These are phyloP conservation scores for Alternaria gansuensis DNA, from an alignment of 2,329 filamentous ascomycete species.

Conservation along the genomic window DNA sequence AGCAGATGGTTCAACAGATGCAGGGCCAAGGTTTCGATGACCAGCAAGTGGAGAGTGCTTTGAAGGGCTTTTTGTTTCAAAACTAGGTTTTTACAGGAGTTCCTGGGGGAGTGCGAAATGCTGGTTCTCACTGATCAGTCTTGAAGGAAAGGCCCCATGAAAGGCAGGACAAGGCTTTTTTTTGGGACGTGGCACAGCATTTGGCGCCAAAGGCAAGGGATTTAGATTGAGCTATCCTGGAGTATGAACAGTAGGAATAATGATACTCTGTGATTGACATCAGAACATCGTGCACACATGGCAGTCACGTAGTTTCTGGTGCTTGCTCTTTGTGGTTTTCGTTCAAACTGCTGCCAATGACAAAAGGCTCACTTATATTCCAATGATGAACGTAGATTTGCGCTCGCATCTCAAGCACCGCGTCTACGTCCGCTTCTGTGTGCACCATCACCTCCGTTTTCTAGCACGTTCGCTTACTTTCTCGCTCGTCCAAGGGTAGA, in stretches of 20 bases:
- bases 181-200: background rate
- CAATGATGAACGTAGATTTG: no score
- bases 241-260: background rate
- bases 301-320: background rate
- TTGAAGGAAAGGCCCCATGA: no score
- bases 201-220: no score
- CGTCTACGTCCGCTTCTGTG: no score
- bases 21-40: constrained; percentile 32
- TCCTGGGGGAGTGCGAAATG: background rate
- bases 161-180: background rate
- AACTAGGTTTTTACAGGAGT: background rate
- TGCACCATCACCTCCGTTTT: no score
- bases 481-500: background rate
- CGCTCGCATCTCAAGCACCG: background rate
- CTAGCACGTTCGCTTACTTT: background rate
- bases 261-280: background rate
- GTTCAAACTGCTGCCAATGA: no score
- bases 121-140: background rate
- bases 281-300: background rate
- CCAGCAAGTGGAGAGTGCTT: constrained; percentile 37
- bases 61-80: constrained; percentile 39
- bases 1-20: constrained; percentile 25
- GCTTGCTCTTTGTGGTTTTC: background rate
- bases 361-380: no score
- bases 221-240: background rate